Evolutionary conservation across 768 basidiomycete species (phyloP), one percentile per base, ranked within the genome.

Genomic region (Tylopilus balloui): DNA sequence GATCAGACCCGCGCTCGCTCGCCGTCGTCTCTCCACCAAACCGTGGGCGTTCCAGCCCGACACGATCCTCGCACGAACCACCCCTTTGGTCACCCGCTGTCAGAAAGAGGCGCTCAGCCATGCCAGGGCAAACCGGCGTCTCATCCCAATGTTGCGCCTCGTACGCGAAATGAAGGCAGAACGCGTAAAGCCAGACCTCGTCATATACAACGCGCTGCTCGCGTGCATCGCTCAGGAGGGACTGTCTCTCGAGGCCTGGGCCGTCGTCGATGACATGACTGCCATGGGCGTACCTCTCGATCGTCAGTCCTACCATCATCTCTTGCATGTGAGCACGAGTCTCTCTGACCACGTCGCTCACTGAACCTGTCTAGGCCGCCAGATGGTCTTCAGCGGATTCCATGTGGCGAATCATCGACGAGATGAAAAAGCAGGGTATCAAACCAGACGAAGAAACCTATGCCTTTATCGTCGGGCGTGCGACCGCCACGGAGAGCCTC

Each of bases 191-290:
- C 87, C 88, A 0, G 75, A 82, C 54, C 29, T 75, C 14, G 55
- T 66, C 28, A 75, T 78, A 0, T 90, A 89, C 61, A 77, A 81
- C 51, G 63, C 70, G 4, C 66, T 91, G 4, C 69, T 90, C 28
- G 60, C 69, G 3, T 74, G 78, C 31, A 72, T 80, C 47, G 72
- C 77, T 0, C 54, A 60, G 7, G 69, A 76, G 31, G 71, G 68
- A 5, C 57, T 73, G 9, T 70, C 70, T 61, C 56, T 74, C 24
- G 80, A 86, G 51, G 76, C 83, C 4, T 77, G 76, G 72, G 86
- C 84, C 15, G 74, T 86, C 46, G 66, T 85, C 24, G 82, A 85
- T 29, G 86, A 89, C 61, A 88, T 89, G 84, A 44, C 73, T 28
- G 62, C 71, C 15, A 54, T 73, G 36, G 76, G 74, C 3, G 52